Evolutionary conservation across 768 basidiomycete genomes (phyloP), one percentile per base, ranked within the genome.

Genomic region (Phlegmacium glaucopus): DNA sequence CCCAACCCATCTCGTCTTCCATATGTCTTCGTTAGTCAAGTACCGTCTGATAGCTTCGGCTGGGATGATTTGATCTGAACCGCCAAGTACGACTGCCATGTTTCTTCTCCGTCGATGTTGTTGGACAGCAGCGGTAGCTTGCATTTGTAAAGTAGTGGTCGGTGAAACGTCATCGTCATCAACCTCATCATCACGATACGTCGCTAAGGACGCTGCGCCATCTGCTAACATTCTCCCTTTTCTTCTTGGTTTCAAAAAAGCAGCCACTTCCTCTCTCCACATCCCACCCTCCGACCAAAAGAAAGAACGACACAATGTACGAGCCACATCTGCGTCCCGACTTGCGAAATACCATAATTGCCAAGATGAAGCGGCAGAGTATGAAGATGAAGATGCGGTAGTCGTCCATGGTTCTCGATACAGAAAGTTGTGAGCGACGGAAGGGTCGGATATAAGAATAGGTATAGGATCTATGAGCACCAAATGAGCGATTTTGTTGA

Each of bases 331-430:
- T 9, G 80, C 66, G 52, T 87, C 85, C 9, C 77, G 75, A 46
- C 76, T 78, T 16, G 82, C 72, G 53, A 86, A 85, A 55, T 80
- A 87, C 79, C 82, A 85, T 42, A 86, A 53, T 62, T 82, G 70
- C 80, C 81, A 83, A 53, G 86, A 79, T 56, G 46, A 57, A 42
- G 63, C 61, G 1, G 84, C 71, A 6, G 51, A 55, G 29, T 53
- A 59, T 27, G 44, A 30, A 7, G 37, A 34, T 36, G 29, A 32
- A 9, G 34, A 37, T 37, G 40, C 11, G 25, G 37, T 39, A 9
- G 26, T 46, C 7, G 55, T 57, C 4, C 52, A 47, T 1, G 62
- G 62, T 8, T 57, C 44, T 16, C 85, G 77, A 63, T 86, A 84
- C 32, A 87, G 67, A 48, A 87, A 86, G 59, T 84, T 85, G 59